phyloP scores from a whole-genome alignment of 1,284 basidiomycete species.

The Moesziomyces sp. region DNA sequence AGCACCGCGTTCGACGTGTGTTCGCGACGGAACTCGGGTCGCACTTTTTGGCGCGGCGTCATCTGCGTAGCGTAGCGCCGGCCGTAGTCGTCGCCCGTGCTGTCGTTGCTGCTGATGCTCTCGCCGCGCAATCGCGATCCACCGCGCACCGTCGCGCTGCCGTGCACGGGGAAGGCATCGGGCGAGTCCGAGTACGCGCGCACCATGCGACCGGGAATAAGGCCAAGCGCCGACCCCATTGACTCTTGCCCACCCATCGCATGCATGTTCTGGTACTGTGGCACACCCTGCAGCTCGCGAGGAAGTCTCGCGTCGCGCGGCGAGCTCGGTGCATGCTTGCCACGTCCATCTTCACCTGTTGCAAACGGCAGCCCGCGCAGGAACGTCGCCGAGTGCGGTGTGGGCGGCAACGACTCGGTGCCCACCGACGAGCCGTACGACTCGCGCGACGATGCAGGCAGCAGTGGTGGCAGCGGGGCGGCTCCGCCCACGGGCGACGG shows the following conservation, averaged over 20 bases:
- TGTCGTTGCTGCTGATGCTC: slow-evolving; percentile 29
- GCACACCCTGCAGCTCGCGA: slow-evolving; percentile 11
- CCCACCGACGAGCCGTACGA: slow-evolving; percentile 34
- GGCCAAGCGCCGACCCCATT: slow-evolving; percentile 26
- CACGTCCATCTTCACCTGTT: slow-evolving; percentile 5
- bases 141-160: not conserved
- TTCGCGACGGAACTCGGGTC: slow-evolving; percentile 32
- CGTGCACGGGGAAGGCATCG: slow-evolving; percentile 1
- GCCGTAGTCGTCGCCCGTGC: not conserved
- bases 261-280: not conserved
- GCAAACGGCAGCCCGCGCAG: slow-evolving; percentile 19
- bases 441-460: slow-evolving; percentile 29
- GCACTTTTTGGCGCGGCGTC: slow-evolving; percentile 19
- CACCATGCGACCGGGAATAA: slow-evolving; percentile 37
- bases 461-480: slow-evolving; percentile 23
- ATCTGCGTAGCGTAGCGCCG: slow-evolving; percentile 12
- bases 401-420: slow-evolving; percentile 38
- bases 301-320: slow-evolving; percentile 14
- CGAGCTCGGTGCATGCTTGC: slow-evolving; percentile 9
- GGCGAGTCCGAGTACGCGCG: slow-evolving; percentile 31
- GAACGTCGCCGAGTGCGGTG: slow-evolving; percentile 40
- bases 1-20: slow-evolving; percentile 37
- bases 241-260: not conserved
- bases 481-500: slow-evolving; percentile 19
- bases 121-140: slow-evolving; percentile 23